These are phyloP conservation scores for Phaffomyces antillensis DNA, from an alignment of 805 yeast genomes.

Conservation along the genomic window DNA sequence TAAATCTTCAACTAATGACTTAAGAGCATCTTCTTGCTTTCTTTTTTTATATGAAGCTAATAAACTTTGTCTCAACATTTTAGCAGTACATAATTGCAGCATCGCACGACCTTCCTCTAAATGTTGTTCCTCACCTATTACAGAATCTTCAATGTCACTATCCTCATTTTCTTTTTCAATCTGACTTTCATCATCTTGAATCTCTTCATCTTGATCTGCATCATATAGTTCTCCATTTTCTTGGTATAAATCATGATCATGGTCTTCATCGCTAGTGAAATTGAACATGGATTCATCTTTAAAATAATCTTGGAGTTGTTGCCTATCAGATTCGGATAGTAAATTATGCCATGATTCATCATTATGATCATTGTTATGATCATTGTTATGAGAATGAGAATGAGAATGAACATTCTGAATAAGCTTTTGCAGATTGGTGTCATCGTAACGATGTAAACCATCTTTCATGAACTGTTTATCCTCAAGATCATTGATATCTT, in stretches of 20 bases:
- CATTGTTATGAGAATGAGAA: not conserved
- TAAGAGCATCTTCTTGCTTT: conserved; percentile 67
- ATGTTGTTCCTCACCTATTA: conserved; percentile 53
- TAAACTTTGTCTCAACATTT: conserved; percentile 66
- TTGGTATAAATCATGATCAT: conserved; percentile 17
- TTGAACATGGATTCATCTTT: not conserved
- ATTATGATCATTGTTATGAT: conserved; percentile 7
- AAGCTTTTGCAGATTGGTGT: not conserved
- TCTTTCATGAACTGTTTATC: not conserved
- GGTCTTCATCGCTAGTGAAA: conserved; percentile 14
- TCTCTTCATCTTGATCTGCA: conserved; percentile 25
- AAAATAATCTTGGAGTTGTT: conserved; percentile 10
- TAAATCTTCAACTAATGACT: conserved; percentile 55
- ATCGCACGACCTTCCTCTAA: conserved; percentile 74
- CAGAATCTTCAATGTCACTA: conserved; percentile 30
- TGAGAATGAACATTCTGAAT: not conserved
- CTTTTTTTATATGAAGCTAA: conserved; percentile 72
- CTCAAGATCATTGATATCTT: not conserved
- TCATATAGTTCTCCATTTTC: conserved; percentile 9
- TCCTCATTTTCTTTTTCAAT: conserved; percentile 33
- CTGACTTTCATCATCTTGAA: conserved; percentile 30
- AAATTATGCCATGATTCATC: too few species aligned
- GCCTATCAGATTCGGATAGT: conserved; percentile 13
- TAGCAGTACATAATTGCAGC: conserved; percentile 73
- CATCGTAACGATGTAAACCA: not conserved